These are phyloP conservation scores for Lactarius trivialis DNA, from an alignment of 768 basidiomycete genomes.

Conservation along the genomic window DNA sequence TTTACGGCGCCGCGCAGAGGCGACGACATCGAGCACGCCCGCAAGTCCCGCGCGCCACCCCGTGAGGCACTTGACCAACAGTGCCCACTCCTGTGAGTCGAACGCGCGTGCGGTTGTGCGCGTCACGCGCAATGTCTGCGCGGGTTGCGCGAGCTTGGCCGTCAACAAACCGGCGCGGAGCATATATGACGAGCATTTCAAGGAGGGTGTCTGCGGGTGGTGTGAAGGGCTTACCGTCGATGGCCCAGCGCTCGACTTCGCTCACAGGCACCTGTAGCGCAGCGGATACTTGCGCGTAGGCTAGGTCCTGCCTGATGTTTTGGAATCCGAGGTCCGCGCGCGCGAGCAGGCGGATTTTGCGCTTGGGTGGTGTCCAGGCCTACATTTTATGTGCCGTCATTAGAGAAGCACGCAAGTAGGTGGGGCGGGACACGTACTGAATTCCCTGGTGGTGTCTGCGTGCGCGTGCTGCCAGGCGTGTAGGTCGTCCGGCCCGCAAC, in stretches of 20 bases:
- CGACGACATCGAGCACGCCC: slow-evolving; percentile 63
- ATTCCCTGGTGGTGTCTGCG: slow-evolving; percentile 58
- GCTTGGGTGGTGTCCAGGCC: slow-evolving; percentile 53
- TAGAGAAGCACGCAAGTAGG: neutral
- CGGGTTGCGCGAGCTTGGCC: slow-evolving; percentile 78
- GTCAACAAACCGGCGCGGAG: slow-evolving; percentile 73
- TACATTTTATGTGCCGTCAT: slow-evolving; percentile 27
- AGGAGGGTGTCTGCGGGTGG: too few species aligned
- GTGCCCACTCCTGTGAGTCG: neutral
- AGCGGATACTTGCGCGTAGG: slow-evolving; percentile 63
- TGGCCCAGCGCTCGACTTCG: slow-evolving; percentile 81
- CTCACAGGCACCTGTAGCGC: slow-evolving; percentile 55
- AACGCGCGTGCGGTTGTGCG: slow-evolving; percentile 44
- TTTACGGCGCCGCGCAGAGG: slow-evolving; percentile 43
- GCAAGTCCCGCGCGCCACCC: slow-evolving; percentile 72
- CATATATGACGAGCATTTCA: slow-evolving; percentile 29
- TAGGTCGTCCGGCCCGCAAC: slow-evolving; percentile 52
- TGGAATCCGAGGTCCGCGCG: slow-evolving; percentile 69
- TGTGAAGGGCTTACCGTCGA: too few species aligned
- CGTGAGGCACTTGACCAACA: slow-evolving; percentile 23
- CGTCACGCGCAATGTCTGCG: slow-evolving; percentile 64
- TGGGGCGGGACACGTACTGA: slow-evolving; percentile 40
- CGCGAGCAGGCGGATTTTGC: slow-evolving; percentile 71
- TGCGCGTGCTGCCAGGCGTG: too few species aligned
- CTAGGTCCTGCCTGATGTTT: slow-evolving; percentile 63